Conservation (phyloP, 78 protist genomes). For the Dictyostelium firmibasis region DNA sequence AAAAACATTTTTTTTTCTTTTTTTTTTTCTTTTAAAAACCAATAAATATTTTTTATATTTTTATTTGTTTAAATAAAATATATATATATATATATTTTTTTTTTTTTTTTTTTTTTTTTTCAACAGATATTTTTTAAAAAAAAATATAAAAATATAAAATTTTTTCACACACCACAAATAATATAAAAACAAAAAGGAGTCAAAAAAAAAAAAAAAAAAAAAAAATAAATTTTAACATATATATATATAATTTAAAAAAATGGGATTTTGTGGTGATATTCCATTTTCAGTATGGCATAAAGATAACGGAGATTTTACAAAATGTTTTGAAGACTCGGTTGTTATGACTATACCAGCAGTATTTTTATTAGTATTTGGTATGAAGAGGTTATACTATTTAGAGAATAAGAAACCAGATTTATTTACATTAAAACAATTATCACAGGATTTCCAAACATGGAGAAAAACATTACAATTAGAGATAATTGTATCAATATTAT, state of each 20-base stretch:
- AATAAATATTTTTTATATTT: no score
- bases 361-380: conserved; percentile 34
- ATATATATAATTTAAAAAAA: background rate
- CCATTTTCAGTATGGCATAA: conserved; percentile 42
- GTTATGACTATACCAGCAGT: conserved; percentile 53
- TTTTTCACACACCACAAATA: background rate
- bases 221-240: background rate
- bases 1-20: no score
- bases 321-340: conserved; percentile 64
- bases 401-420: conserved; percentile 38
- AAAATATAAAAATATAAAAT: background rate
- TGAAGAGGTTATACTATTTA: conserved; percentile 2
- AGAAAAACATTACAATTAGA: conserved; percentile 53
- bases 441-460: conserved; percentile 37
- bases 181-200: background rate
- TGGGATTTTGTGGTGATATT: conserved; percentile 64
- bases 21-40: background rate
- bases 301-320: conserved; percentile 30
- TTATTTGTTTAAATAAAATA: no score
- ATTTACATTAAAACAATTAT: conserved; percentile 6
- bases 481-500: conserved; percentile 37
- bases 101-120: no score
- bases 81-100: no score
- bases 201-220: background rate
- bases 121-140: background rate